Conservation (phyloP, 2,329 filamentous ascomycete genomes). For the Diplodia seriata region DNA sequence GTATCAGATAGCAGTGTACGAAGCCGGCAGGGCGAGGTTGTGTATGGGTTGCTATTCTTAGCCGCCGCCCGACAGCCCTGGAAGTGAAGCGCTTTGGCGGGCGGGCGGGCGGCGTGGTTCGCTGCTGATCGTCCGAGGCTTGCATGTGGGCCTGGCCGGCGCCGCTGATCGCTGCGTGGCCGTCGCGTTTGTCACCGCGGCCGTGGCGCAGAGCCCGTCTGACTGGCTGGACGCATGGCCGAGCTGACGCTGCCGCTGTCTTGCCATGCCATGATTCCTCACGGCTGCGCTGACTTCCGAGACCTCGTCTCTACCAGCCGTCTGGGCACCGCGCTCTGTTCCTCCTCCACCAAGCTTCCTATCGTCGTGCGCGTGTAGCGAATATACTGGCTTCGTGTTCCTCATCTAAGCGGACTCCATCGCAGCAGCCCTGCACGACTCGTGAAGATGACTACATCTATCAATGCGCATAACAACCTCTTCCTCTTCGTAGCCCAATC, state of each 20-base stretch:
- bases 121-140: conserved; percentile 28
- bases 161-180: conserved; percentile 28
- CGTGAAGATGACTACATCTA: conserved; percentile 4
- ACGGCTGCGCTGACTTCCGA: conserved; percentile 2
- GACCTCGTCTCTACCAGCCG: conserved; percentile 1
- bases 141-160: conserved; percentile 21
- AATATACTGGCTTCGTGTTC: neutral
- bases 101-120: neutral
- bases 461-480: neutral
- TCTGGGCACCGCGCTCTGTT: neutral
- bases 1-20: neutral
- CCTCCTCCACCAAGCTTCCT: neutral
- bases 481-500: neutral
- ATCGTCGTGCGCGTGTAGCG: neutral
- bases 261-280: too few species aligned
- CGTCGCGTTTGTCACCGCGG: conserved; percentile 20
- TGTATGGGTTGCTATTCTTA: conserved; percentile 18
- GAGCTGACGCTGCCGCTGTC: neutral
- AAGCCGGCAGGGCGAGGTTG: neutral
- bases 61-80: neutral
- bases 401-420: conserved; percentile 15
- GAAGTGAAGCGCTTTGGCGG: neutral
- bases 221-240: neutral
- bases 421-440: conserved; percentile 8
- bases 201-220: conserved; percentile 14